Conservation (phyloP, 768 basidiomycete genomes). For the Omphalotus guepiniiformis region DNA sequence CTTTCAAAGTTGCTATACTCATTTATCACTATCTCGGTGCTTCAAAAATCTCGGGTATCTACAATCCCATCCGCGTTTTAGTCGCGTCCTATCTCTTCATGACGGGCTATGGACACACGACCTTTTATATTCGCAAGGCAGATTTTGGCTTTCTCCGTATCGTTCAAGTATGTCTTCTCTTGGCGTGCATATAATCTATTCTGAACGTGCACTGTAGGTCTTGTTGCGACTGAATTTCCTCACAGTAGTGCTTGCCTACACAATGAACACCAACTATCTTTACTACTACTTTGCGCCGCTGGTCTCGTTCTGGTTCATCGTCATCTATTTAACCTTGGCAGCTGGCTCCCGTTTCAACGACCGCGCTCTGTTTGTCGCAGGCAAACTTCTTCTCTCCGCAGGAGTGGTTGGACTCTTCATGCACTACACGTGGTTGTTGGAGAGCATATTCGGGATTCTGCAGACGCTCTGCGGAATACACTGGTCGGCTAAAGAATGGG, state of each 20-base stretch:
- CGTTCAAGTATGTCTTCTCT: conserved; percentile 49
- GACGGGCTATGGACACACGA: conserved; percentile 90
- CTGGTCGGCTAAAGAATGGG: conserved; percentile 87
- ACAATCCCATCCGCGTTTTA: conserved; percentile 84
- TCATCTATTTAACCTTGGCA: conserved; percentile 79
- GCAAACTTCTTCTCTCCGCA: conserved; percentile 68
- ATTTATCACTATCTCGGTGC: conserved; percentile 90
- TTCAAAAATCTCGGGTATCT: conserved; percentile 90
- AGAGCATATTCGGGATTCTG: conserved; percentile 59
- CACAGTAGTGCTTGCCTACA: conserved; percentile 78
- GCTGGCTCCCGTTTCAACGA: conserved; percentile 73
- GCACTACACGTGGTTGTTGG: conserved; percentile 56
- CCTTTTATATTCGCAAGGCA: conserved; percentile 84
- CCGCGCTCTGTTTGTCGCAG: conserved; percentile 56
- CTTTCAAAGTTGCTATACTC: conserved; percentile 69
- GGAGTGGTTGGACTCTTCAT: conserved; percentile 62
- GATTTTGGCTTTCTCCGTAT: conserved; percentile 80
- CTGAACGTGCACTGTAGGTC: conserved; percentile 37
- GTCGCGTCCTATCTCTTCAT: conserved; percentile 91
- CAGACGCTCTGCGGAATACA: conserved; percentile 64
- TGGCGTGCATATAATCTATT: conserved; percentile 4
- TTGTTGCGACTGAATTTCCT: conserved; percentile 81
- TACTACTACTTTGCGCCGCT: conserved; percentile 90
- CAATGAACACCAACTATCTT: conserved; percentile 90
- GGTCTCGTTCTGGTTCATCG: conserved; percentile 86